Percentiles rank a stretch among this genome's conserved stretches.
Evolutionary conservation across 306 rosid genomes (phyloP).

Genomic region (Quercus ilex): DNA sequence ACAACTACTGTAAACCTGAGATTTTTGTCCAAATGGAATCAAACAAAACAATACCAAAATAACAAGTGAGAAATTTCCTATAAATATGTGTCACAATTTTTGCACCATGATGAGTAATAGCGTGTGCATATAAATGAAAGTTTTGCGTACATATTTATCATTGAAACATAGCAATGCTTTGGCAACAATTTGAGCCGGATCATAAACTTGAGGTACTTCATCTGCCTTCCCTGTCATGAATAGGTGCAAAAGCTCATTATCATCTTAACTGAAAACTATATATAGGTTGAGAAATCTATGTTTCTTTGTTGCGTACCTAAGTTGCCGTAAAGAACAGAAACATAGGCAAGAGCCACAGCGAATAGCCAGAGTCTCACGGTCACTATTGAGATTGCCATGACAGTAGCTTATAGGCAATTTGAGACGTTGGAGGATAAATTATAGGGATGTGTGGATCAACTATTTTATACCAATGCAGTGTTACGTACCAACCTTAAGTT

Average conservation of each 20-base stretch:
- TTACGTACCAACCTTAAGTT: not conserved
- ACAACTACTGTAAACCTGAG: conserved; percentile 70
- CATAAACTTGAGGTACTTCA: conserved; percentile 28
- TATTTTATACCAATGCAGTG: conserved; percentile 14
- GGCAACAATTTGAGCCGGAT: conserved; percentile 62
- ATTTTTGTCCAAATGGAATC: not conserved
- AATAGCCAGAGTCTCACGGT: conserved; percentile 29
- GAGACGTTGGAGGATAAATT: not conserved
- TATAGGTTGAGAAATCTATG: not conserved
- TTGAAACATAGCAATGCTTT: conserved; percentile 83
- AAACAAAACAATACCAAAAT: not conserved
- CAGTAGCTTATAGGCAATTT: conserved; percentile 21
- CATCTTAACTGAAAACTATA: not conserved
- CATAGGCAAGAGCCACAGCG: conserved; percentile 30
- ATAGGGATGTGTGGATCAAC: not conserved
- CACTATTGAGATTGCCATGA: conserved; percentile 35
- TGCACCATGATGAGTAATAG: too few relatives aligned
- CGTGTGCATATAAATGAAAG: too few relatives aligned
- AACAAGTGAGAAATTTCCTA: too few relatives aligned
- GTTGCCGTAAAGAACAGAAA: conserved; percentile 28
- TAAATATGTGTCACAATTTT: too few relatives aligned
- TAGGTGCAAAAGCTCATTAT: not conserved
- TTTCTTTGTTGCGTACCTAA: conserved; percentile 34
- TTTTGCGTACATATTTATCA: conserved; percentile 57
- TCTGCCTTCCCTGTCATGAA: conserved; percentile 46